phyloP scores from a whole-genome alignment of 2,329 filamentous ascomycete genomes.

The Ascochyta fabae region DNA sequence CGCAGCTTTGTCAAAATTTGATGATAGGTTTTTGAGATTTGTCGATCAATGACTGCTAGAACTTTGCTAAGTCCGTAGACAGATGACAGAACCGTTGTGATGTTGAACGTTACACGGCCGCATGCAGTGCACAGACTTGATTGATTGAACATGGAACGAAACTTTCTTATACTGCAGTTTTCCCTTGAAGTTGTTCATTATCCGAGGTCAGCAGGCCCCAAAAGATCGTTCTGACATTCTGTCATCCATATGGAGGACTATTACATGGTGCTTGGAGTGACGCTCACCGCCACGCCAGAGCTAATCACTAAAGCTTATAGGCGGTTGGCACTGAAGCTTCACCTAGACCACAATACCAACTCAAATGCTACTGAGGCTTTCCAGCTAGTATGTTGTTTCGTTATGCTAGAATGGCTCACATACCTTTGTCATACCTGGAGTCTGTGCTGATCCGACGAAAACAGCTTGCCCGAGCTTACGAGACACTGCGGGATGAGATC shows the following conservation, averaged over 20 bases:
- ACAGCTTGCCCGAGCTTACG: conserved; percentile 45
- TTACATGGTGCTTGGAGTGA: conserved; percentile 42
- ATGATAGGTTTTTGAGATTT: too few species aligned
- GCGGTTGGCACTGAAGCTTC: conserved; percentile 42
- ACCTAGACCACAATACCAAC: conserved; percentile 44
- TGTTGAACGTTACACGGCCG: too few species aligned
- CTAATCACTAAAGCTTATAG: conserved; percentile 41
- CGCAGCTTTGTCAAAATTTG: too few species aligned
- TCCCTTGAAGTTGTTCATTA: too few species aligned
- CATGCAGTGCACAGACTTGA: too few species aligned
- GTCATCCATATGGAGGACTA: conserved; percentile 40
- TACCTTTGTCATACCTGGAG: conserved; percentile 28
- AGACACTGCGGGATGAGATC: conserved; percentile 42
- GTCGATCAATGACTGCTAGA: too few species aligned
- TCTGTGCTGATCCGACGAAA: conserved; percentile 1
- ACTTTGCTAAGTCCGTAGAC: too few species aligned
- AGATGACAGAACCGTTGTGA: too few species aligned
- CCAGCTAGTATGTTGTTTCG: conserved; percentile 38
- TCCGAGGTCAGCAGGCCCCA: too few species aligned
- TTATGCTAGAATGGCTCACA: background rate
- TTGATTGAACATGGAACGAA: too few species aligned
- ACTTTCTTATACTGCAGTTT: too few species aligned
- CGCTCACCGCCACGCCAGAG: conserved; percentile 32
- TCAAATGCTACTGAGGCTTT: conserved; percentile 45
- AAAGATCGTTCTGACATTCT: conserved; percentile 26